Conservation (phyloP, 331 rosid genomes). For the Erythrophleum ivorense region DNA sequence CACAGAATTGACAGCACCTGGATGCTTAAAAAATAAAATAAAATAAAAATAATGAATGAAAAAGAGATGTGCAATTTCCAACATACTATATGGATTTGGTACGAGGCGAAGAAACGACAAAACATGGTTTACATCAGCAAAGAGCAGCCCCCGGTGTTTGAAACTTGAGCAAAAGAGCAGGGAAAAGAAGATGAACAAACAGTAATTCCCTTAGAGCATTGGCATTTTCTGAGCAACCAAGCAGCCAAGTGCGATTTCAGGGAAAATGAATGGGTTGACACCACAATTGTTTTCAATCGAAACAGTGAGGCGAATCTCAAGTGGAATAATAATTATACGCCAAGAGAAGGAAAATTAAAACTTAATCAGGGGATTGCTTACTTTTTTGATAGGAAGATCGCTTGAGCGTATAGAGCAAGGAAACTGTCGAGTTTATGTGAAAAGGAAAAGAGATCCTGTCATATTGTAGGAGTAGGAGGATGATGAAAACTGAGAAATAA, state of each 20-base stretch:
- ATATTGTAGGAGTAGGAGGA: neutral
- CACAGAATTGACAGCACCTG: neutral
- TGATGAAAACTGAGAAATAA: neutral
- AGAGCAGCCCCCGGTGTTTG: neutral
- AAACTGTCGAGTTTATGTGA: neutral
- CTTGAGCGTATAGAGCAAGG: neutral
- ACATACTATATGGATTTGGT: slow-evolving; percentile 28
- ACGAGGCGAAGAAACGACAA: slow-evolving; percentile 47
- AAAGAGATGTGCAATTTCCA: slow-evolving; percentile 32
- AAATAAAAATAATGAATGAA: neutral
- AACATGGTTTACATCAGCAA: slow-evolving; percentile 33
- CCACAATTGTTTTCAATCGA: neutral
- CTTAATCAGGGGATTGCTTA: neutral
- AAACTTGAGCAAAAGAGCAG: slow-evolving; percentile 2
- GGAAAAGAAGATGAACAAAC: neutral
- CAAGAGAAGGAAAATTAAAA: neutral
- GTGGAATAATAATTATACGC: neutral
- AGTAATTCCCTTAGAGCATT: neutral
- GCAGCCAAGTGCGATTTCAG: slow-evolving; percentile 6
- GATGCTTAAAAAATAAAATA: neutral
- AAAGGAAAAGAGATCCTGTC: neutral
- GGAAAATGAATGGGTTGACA: slow-evolving; percentile 4
- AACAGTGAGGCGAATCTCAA: neutral
- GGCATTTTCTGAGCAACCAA: slow-evolving; percentile 15
- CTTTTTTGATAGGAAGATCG: neutral